Conservation (phyloP, 2,329 filamentous ascomycete species). For the Alternaria conjuncta region DNA sequence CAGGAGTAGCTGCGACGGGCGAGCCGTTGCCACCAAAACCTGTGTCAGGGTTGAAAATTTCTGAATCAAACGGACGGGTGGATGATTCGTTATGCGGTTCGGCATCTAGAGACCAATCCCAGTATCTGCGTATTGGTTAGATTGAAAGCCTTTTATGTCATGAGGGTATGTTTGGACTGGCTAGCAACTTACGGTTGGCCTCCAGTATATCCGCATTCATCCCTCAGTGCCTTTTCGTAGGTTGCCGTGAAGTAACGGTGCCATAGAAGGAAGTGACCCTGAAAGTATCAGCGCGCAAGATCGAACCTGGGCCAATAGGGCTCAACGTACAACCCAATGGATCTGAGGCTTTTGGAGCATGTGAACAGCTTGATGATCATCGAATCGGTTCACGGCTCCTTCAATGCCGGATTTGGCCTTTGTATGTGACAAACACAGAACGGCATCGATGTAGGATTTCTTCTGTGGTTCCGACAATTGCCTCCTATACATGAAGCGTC, state of each 20-base stretch:
- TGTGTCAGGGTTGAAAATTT: slow-evolving; percentile 24
- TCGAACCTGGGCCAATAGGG: neutral
- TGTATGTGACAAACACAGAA: slow-evolving; percentile 28
- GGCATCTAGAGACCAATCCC: slow-evolving; percentile 36
- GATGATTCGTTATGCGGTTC: slow-evolving; percentile 17
- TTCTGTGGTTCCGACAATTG: slow-evolving; percentile 22
- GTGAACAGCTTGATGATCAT: slow-evolving; percentile 33
- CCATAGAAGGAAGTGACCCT: slow-evolving; percentile 28
- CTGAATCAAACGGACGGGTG: slow-evolving; percentile 16
- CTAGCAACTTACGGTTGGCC: slow-evolving; percentile 17
- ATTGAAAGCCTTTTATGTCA: neutral
- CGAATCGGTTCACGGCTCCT: slow-evolving; percentile 27
- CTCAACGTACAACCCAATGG: slow-evolving; percentile 24
- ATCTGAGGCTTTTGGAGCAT: slow-evolving; percentile 27
- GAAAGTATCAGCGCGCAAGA: neutral
- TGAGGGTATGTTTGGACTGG: neutral
- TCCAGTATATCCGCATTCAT: slow-evolving; percentile 29
- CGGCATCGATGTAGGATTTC: slow-evolving; percentile 29
- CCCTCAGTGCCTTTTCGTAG: slow-evolving; percentile 28
- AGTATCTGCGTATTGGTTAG: slow-evolving; percentile 37
- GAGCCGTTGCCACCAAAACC: slow-evolving; percentile 47
- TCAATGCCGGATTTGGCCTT: slow-evolving; percentile 21
- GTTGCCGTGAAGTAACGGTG: slow-evolving; percentile 31
- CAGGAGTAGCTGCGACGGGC: slow-evolving; percentile 31
- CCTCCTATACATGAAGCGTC: slow-evolving; percentile 15